Base-by-base conservation (phyloP, 2,329 filamentous ascomycete species). In the Trichoderma simmonsii region DNA sequence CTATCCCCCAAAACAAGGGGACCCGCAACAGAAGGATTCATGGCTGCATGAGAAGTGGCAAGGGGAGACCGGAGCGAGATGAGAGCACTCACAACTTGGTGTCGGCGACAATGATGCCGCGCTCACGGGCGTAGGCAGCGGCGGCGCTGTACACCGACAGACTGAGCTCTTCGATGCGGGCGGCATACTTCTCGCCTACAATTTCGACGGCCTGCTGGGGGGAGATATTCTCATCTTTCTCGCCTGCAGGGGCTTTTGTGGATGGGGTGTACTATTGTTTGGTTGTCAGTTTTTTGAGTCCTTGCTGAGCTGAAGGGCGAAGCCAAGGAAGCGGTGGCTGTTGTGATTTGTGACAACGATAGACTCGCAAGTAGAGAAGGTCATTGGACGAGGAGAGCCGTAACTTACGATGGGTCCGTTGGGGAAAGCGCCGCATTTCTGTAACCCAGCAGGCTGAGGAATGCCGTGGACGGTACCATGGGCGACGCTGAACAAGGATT, bases 161-260 rank as follows among this genome's bases (percentile, higher is more conserved):
- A 7, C 80, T 78, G 56, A 82, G 75, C 62, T 77, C 74, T 71
- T 81, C 74, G 30, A 82, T 78, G 28, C 75, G 73, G 34, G 79
- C 79, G 72, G 78, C 77, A 57, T 81, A 78, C 62, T 76, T 77
- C 59, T 79, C 78, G 64, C 80, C 80, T 39, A 81, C 75, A 66
- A 80, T 76, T 77, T 86, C 83, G 66, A 80, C 85, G 76, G 90
- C 90, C 77, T 89, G 83, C 69, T 90, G 90, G 0, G 91, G 92
- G 71, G 89, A 88, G 76, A 97, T 97, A 83, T 97, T 97, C 83
- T 95, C 92, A 80, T 97, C 88, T 79, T 96, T 91, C 75, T 90
- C 84, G 30, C 94, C 94, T 36, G 88, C 84, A 77, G 93, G 91
- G 1, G 94, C 94, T 85, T 97, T 97, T 14, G 94, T 97, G 76